A percentile compares a stretch with the other conserved stretches of the same genome.
Conservation (phyloP, 2,329 filamentous ascomycete genomes). For the Aspergillus luchuensis region DNA sequence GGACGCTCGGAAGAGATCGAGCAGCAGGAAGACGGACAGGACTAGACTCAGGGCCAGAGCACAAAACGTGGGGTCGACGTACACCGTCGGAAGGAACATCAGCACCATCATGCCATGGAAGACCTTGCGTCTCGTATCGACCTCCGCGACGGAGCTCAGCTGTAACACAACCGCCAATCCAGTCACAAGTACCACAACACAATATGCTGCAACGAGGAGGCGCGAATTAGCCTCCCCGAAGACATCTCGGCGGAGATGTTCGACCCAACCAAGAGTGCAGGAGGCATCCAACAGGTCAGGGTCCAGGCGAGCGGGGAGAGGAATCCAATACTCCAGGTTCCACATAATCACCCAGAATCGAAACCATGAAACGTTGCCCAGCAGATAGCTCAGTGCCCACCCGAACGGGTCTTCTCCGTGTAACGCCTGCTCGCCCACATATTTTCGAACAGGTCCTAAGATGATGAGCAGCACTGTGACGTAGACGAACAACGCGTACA, state of each 20-base stretch:
- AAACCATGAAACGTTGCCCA: conserved; percentile 75
- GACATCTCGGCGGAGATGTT: conserved; percentile 63
- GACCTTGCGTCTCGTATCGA: conserved; percentile 93
- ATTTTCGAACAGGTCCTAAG: conserved; percentile 69
- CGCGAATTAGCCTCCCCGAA: conserved; percentile 79
- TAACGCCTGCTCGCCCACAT: conserved; percentile 69
- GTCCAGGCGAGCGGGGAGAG: conserved; percentile 58
- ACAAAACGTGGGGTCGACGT: conserved; percentile 81
- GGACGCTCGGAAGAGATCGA: conserved; percentile 86
- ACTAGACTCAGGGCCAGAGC: conserved; percentile 77
- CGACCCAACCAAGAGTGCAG: conserved; percentile 61
- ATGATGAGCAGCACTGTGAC: conserved; percentile 65
- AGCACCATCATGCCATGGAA: conserved; percentile 98
- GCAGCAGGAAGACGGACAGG: conserved; percentile 79
- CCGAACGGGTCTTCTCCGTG: conserved; percentile 77
- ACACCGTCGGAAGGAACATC: conserved; percentile 88
- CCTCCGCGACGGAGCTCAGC: conserved; percentile 76
- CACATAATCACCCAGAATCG: conserved; percentile 69
- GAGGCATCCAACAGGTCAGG: conserved; percentile 37
- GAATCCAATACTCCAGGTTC: conserved; percentile 74
- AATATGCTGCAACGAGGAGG: conserved; percentile 76
- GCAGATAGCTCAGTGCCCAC: conserved; percentile 87
- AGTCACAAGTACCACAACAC: conserved; percentile 64
- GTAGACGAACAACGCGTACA: conserved; percentile 82
- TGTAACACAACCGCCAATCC: conserved; percentile 76